Base-by-base conservation (phyloP, 306 rosid genomes). In the Cucumis melo region DNA sequence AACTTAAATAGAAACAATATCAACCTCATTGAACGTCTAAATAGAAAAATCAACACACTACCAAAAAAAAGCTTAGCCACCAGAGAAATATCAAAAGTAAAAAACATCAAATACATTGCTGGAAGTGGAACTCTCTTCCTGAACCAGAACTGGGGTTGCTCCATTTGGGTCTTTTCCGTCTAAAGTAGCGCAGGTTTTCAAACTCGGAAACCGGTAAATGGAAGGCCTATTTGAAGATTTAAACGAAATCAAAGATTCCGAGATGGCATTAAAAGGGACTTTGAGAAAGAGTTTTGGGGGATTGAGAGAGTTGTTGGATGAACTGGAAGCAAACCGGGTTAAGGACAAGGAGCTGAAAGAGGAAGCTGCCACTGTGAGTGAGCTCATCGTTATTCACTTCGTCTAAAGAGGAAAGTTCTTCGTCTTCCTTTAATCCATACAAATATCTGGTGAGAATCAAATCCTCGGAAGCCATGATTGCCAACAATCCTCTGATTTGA, bases 81-180 rank as follows among this genome's bases (percentile, higher is more conserved):
- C 3, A 27, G 17, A 10, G 29, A 61, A 60, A 73, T 72, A 50
- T 21, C 19, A 17, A 19, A 74, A 14, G 44, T 7, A 41, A 46
- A 60, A 51, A 53, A 66, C 29, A 80, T 75, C 62, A 2, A 78
- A 65, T 82, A 89, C 98, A 74, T 46, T 79, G 60, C 15, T 80
- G 88, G 87, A 82, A 6, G 15, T 80, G 89, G 87, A 82, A 6
- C 64, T 77, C 10, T 83, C 71, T 32, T 85, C 87, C 73, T 83
- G 79, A 14, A 70, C 59, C 73, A 54, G 76, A 77, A 73, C 73
- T 39, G 96, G 89, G 59, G 84, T 76, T 36, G 89, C 50, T 64
- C 87, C 80, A 78, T 73, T 81, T 74, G 83, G 83, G 55, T 87
- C 90, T 6, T 63, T 81, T 73, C 82, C 93, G 66, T 89, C 92